Conservation (phyloP, 495 filamentous ascomycete species). For the Talaromyces adpressus region DNA sequence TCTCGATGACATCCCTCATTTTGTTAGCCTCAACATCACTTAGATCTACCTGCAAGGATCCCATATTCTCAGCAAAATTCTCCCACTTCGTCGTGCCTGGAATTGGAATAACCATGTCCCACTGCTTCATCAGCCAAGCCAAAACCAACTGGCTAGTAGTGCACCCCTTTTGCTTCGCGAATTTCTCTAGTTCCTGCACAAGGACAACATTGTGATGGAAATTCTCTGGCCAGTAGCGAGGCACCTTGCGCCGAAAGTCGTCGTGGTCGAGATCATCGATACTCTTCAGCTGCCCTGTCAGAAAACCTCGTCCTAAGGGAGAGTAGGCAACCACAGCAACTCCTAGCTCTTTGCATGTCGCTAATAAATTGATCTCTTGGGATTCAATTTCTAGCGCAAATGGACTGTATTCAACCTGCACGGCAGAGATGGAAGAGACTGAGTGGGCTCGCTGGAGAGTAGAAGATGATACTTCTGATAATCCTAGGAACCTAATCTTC, state of each 20-base stretch:
- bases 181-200: slow-evolving; percentile 13
- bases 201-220: slow-evolving; percentile 7
- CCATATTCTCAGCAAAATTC: slow-evolving; percentile 47
- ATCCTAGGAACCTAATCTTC: slow-evolving; percentile 47
- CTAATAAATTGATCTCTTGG: slow-evolving; percentile 12
- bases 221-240: neutral
- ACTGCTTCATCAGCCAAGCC: slow-evolving; percentile 47
- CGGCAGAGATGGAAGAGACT: slow-evolving; percentile 28
- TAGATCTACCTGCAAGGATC: slow-evolving; percentile 31
- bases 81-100: slow-evolving; percentile 44
- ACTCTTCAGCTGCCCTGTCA: slow-evolving; percentile 41
- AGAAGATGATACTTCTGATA: slow-evolving; percentile 28
- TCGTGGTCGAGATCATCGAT: slow-evolving; percentile 30
- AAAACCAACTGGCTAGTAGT: neutral
- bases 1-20: slow-evolving; percentile 32
- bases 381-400: slow-evolving; percentile 38
- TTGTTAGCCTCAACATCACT: slow-evolving; percentile 35
- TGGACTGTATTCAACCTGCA: slow-evolving; percentile 37
- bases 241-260: neutral
- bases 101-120: slow-evolving; percentile 44
- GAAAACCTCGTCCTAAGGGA: slow-evolving; percentile 54
- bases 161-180: slow-evolving; percentile 24
- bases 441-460: slow-evolving; percentile 33
- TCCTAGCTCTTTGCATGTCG: slow-evolving; percentile 19
- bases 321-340: slow-evolving; percentile 53